Evolutionary conservation across 345 rosid genomes (phyloP), one percentile per base, ranked within the genome.

Genomic region (Bruguiera sexangula): DNA sequence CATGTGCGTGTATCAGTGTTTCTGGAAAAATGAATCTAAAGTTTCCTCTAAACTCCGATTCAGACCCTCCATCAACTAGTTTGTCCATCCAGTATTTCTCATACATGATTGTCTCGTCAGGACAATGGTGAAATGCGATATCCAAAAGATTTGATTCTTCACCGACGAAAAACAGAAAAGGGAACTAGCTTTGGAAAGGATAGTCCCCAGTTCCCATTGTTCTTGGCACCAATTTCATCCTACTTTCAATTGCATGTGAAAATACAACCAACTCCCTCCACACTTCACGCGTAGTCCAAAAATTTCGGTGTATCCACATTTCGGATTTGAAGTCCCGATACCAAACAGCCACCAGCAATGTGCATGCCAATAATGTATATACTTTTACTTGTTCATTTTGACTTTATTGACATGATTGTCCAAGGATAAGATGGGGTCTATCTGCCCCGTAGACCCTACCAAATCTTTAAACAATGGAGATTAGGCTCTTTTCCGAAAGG

Each of bases 361-460:
- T 21, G 36, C 26, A 27, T 39, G 36, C 43, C 30, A 37, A 43
- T 50, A 50, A 32, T 18, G 36, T 30, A 18, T 7, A 32, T 0
- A 5, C 26, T 39, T 58, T 15, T 50, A 10, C 34, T 7, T 21
- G 26, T 54, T 13, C 7, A 31, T 8, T 4, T 21, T 20, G 30
- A 34, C 1, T 26, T 10, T 4, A 22, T 54, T 8, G 15, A 11
- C 5, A 54, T 8, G 15, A 6, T 54, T 31, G n/a, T n/a, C 34
- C 37, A 5, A 37, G 1, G 71, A 68, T 68, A 68, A 68, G 71
- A 57, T 68, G 71, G 71, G 70, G 56, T 32, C 34, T 37, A 37
- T 53, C 31, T 57, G 63, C 27, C 39, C 22, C 0, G 26, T 16
- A 57, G 46, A 53, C 63, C 6, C 36, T 56, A 36, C 63, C 53